Conservation (phyloP, 116 monocot species). For the Trichopus zeylanicus region DNA sequence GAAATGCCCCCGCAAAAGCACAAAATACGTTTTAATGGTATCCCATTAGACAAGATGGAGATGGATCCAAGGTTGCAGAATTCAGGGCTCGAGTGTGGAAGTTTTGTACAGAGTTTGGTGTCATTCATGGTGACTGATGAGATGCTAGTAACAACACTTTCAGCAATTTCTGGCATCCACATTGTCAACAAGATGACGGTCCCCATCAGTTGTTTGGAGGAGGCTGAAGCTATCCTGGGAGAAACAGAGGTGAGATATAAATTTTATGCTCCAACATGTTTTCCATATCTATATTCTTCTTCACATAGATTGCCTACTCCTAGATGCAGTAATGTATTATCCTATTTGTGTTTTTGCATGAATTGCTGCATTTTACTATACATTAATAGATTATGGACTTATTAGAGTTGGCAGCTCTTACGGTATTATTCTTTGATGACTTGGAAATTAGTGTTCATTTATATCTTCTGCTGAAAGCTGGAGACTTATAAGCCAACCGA, state of each 20-base stretch:
- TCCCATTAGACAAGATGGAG: not conserved
- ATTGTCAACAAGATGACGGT: conserved; percentile 23
- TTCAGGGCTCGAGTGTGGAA: conserved; percentile 3
- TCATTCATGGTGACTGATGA: conserved; percentile 28
- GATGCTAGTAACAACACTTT: conserved; percentile 24
- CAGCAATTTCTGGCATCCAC: conserved; percentile 10
- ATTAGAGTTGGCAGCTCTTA: too few relatives aligned
- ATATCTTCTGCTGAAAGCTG: too few relatives aligned
- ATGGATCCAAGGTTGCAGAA: conserved; percentile 16
- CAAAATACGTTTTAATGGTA: not conserved
- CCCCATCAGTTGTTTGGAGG: conserved; percentile 16
- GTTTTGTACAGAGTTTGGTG: conserved; percentile 12
- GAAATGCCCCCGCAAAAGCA: not conserved
- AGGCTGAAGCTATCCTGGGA: conserved; percentile 17
- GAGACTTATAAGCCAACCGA: too few relatives aligned
- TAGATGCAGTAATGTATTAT: too few relatives aligned
- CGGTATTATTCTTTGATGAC: too few relatives aligned
- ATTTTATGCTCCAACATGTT: too few relatives aligned
- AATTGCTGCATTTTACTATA: too few relatives aligned
- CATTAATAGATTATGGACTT: too few relatives aligned
- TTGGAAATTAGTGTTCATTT: too few relatives aligned
- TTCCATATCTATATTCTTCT: too few relatives aligned
- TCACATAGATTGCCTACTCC: too few relatives aligned
- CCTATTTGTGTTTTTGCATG: too few relatives aligned
- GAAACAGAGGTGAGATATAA: conserved; percentile 26